A percentile compares a stretch with the other conserved stretches of the same genome.
phyloP scores from a whole-genome alignment of 108 stramenopile species.

The Cyclostephanos invisitatus region DNA sequence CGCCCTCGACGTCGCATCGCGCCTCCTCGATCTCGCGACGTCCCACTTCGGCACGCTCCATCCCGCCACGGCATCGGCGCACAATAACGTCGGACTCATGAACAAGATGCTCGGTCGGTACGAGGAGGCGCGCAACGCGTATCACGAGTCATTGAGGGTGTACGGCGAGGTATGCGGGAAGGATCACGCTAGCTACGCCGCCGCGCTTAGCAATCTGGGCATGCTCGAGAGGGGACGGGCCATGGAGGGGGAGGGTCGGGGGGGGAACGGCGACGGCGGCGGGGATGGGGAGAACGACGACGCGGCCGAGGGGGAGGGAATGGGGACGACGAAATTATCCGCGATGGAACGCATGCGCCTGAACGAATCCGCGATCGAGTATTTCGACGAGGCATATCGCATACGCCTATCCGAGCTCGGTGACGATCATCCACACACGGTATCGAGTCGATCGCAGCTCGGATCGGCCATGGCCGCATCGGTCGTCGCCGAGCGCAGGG shows the following conservation, averaged over 20 bases:
- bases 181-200: constrained; percentile 83
- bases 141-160: constrained; percentile 57
- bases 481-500: constrained; percentile 47
- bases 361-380: constrained; percentile 73
- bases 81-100: constrained; percentile 82
- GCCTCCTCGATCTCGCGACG: constrained; percentile 48
- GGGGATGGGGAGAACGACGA: constrained; percentile 10
- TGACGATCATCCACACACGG: constrained; percentile 70
- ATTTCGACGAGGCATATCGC: constrained; percentile 74
- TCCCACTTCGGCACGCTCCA: constrained; percentile 72
- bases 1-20: constrained; percentile 52
- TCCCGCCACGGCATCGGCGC: constrained; percentile 82
- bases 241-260: constrained; percentile 52
- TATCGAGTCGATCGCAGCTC: constrained; percentile 63
- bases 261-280: not conserved
- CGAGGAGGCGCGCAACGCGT: constrained; percentile 60
- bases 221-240: constrained; percentile 71
- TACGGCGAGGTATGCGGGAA: constrained; percentile 74
- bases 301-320: not conserved
- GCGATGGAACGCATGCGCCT: constrained; percentile 73
- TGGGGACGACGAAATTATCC: constrained; percentile 18
- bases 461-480: constrained; percentile 74
- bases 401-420: constrained; percentile 78
- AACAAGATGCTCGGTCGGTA: constrained; percentile 76
- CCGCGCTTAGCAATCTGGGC: constrained; percentile 80